Evolutionary conservation across 202 grass and related monocot species (phyloP).

Genomic region (Zizania palustris): DNA sequence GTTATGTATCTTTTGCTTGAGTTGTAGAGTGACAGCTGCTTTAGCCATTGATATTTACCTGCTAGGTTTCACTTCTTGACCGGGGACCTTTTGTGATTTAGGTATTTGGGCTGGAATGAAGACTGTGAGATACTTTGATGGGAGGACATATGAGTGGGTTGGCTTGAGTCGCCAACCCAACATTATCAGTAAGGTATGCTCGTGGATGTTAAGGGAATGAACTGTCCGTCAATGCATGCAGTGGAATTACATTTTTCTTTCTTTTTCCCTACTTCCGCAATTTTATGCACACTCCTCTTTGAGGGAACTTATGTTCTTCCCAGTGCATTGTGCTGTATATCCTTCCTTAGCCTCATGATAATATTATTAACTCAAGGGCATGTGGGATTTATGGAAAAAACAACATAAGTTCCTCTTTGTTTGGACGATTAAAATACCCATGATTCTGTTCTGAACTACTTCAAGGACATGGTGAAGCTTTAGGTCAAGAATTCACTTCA

Average conservation of each 20-base stretch:
- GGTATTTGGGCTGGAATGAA: slow-evolving; percentile 99
- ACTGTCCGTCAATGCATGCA: slow-evolving; percentile 14
- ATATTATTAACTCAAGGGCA: slow-evolving; percentile 5
- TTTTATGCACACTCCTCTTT: slow-evolving; percentile 27
- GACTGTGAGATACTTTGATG: slow-evolving; percentile 95
- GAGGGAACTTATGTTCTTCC: slow-evolving; percentile 21
- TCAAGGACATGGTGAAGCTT: no score
- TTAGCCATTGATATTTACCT: slow-evolving; percentile 25
- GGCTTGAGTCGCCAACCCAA: slow-evolving; percentile 96
- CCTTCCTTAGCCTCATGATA: slow-evolving; percentile 27
- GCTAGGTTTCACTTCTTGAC: slow-evolving; percentile 18
- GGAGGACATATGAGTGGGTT: slow-evolving; percentile 96
- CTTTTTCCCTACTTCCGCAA: not conserved
- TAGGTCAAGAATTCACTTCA: no score
- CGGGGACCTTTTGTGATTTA: slow-evolving; percentile 47
- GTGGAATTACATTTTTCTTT: not conserved
- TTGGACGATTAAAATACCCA: no score
- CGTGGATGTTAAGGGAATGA: slow-evolving; percentile 31
- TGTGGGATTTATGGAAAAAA: slow-evolving; percentile 30
- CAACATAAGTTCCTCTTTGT: no score
- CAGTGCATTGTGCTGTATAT: slow-evolving; percentile 30
- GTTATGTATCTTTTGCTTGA: slow-evolving; percentile 11
- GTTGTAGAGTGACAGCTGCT: not conserved
- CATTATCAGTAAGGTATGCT: slow-evolving; percentile 93
- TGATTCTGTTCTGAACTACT: no score